Evolutionary conservation across 192 early-diverging fungal species (phyloP), one percentile per base, ranked within the genome.

Genomic region (Coemansia sp.): DNA sequence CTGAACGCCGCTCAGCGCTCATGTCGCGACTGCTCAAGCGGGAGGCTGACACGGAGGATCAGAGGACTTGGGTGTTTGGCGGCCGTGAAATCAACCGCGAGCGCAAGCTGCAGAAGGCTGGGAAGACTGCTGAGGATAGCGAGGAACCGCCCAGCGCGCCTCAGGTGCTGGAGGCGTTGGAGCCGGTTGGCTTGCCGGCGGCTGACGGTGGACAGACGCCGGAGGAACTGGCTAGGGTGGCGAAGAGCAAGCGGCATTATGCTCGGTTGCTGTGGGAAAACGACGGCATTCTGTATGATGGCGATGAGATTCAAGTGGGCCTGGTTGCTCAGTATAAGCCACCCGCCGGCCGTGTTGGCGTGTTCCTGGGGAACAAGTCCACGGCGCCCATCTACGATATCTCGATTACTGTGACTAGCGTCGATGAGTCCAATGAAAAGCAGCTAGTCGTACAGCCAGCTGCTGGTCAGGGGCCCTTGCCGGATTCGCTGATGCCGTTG

Each of bases 211-310:
- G 13, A 21, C 53, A 26, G 38, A 62, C 64, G 20, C 75, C 75
- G n/a, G 68, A 65, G 18, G 71, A 66, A 36, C 59, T 64, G 56
- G 62, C 45, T 41, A 43, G 52, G 3, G 61, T 75, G 16, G 59
- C 68, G 0, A 71, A 75, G 57, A 80, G 76, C 65, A 74, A 77
- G 59, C 37, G 45, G n/a, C 59, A 80, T 62, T 88, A 84, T 57
- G 84, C 87, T 53, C 82, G 83, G 52, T 72, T 95, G 36, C 69
- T 93, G 42, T 88, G 85, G 72, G 82, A 84, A 3, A 62, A 76
- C 45, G 94, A 97, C 76, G 98, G 98, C 6, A 88, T 99, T 0
- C 68, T 99, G 34, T 95, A 93, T 71, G 94, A 97, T 75, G 94
- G 97, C 70, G 82, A 83, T 7, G 88, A 89, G 60, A 69, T 99